Conservation (phyloP, 352 stramenopile species). For the Phytophthora agathidicida region DNA sequence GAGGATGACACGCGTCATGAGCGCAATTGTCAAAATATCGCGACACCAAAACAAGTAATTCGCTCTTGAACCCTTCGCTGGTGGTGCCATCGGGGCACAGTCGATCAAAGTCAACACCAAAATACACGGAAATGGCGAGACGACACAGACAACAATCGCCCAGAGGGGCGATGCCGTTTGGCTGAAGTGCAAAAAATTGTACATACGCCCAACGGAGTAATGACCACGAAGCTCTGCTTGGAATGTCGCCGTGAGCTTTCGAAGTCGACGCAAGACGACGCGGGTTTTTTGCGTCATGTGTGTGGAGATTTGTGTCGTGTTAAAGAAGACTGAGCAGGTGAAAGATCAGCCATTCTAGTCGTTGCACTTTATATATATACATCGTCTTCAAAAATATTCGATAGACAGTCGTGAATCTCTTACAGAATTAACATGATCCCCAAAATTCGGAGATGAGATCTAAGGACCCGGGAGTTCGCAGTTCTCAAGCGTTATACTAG, state of each 20-base stretch:
- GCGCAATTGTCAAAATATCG: constrained; percentile 9
- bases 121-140: constrained; percentile 37
- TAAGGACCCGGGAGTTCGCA: too few relatives aligned
- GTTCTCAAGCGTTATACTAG: too few relatives aligned
- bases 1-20: constrained; percentile 7
- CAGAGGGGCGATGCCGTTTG: not conserved
- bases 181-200: constrained; percentile 5
- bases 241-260: not conserved
- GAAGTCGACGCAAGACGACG: not conserved
- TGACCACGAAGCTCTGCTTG: constrained; percentile 48
- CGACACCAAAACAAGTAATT: constrained; percentile 43
- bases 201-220: constrained; percentile 22
- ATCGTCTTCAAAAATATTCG: too few relatives aligned
- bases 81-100: constrained; percentile 15
- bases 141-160: constrained; percentile 1
- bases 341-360: too few relatives aligned
- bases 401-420: too few relatives aligned
- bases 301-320: too few relatives aligned
- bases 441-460: too few relatives aligned
- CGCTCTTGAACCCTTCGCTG: constrained; percentile 18
- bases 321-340: too few relatives aligned
- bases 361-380: too few relatives aligned
- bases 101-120: constrained; percentile 32
- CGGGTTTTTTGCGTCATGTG: not conserved
- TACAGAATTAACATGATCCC: too few relatives aligned